These are phyloP conservation scores for Coemansia sp. DNA, from an alignment of 192 early-diverging fungal species.

Conservation along the genomic window DNA sequence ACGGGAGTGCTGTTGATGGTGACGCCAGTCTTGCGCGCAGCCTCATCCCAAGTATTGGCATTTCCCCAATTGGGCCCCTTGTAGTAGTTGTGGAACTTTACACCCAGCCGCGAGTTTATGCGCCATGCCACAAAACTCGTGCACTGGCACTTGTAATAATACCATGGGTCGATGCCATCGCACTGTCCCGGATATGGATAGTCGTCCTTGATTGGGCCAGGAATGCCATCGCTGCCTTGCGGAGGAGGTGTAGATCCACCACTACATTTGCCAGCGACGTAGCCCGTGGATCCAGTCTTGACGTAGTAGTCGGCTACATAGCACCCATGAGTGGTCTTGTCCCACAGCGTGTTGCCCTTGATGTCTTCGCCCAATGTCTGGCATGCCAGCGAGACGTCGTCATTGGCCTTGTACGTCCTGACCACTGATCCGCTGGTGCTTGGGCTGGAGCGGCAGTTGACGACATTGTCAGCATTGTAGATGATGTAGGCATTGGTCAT, in stretches of 20 bases:
- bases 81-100: constrained; percentile 51
- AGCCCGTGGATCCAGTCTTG: constrained; percentile 36
- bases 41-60: constrained; percentile 44
- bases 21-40: constrained; percentile 28
- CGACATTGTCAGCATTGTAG: constrained; percentile 18
- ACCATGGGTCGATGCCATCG: constrained; percentile 44
- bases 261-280: constrained; percentile 24
- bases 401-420: constrained; percentile 17
- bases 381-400: constrained; percentile 33
- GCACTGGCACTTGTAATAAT: constrained; percentile 46
- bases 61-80: constrained; percentile 49
- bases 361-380: constrained; percentile 31
- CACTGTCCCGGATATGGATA: constrained; percentile 41
- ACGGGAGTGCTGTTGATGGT: constrained; percentile 17
- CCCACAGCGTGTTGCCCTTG: constrained; percentile 45
- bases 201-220: constrained; percentile 44
- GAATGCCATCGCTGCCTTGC: constrained; percentile 14
- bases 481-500: constrained; percentile 15
- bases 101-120: constrained; percentile 43
- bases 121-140: constrained; percentile 51
- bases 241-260: not conserved
- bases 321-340: constrained; percentile 49
- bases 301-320: constrained; percentile 56
- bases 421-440: constrained; percentile 24
- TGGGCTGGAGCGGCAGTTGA: constrained; percentile 31